phyloP scores from a whole-genome alignment of 768 basidiomycete genomes.

The Lentinula lateritia region DNA sequence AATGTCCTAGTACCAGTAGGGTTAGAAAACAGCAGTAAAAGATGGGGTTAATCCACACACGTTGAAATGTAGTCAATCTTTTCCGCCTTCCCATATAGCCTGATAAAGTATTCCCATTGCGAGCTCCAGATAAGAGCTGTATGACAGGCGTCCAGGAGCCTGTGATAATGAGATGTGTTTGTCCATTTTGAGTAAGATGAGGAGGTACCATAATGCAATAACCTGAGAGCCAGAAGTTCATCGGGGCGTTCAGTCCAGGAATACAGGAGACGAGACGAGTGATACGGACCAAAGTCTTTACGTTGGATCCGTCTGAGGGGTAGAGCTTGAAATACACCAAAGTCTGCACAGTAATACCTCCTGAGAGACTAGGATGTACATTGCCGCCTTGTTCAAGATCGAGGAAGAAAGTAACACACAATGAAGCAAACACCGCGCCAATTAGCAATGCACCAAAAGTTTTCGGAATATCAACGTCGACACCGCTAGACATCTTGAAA shows the following conservation, averaged over 20 bases:
- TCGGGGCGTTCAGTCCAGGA: background rate
- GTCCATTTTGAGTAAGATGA: background rate
- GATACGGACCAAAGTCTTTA: constrained; percentile 24
- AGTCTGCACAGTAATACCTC: constrained; percentile 28
- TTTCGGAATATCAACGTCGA: constrained; percentile 18
- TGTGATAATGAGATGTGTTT: constrained; percentile 10
- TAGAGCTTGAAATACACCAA: constrained; percentile 30
- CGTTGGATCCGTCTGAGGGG: constrained; percentile 16
- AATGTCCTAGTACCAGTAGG: background rate
- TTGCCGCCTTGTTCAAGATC: background rate
- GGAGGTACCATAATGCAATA: constrained; percentile 22
- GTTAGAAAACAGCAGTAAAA: background rate
- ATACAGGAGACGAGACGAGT: background rate
- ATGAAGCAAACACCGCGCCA: constrained; percentile 29
- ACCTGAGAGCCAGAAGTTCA: constrained; percentile 18
- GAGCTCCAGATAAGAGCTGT: constrained; percentile 31
- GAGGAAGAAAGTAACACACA: constrained; percentile 19
- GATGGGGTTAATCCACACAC: constrained; percentile 13
- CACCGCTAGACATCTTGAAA: constrained; percentile 2
- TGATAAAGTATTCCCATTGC: constrained; percentile 34
- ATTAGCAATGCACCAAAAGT: constrained; percentile 34
- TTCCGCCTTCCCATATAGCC: constrained; percentile 20
- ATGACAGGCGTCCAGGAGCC: constrained; percentile 33
- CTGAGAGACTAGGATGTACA: constrained; percentile 20
- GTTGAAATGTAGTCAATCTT: constrained; percentile 29